These are phyloP conservation scores for Tolypocladium cylindrosporum DNA, from an alignment of 2,329 filamentous ascomycete species.

Conservation along the genomic window DNA sequence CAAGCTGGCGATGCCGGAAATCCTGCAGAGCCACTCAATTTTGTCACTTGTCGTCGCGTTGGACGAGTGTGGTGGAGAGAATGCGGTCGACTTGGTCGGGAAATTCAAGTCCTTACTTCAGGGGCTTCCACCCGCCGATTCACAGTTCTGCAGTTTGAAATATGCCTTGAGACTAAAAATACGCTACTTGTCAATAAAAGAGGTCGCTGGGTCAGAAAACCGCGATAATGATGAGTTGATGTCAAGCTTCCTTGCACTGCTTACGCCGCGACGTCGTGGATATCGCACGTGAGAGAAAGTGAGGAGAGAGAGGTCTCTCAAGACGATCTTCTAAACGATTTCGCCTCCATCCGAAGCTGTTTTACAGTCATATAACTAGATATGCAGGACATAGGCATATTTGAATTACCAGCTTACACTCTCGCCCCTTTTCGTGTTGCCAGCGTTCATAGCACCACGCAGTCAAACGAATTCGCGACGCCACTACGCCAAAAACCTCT, in stretches of 20 bases:
- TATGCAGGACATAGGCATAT: not conserved
- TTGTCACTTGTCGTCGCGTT: conserved; percentile 24
- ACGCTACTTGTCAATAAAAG: conserved; percentile 13
- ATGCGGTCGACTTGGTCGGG: conserved; percentile 9
- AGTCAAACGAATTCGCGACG: too few relatives aligned
- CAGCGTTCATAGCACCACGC: too few relatives aligned
- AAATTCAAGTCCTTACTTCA: conserved; percentile 9
- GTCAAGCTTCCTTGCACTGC: not conserved
- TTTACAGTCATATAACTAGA: not conserved
- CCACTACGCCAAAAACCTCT: too few relatives aligned
- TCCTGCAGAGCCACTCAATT: conserved; percentile 10
- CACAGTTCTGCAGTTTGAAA: conserved; percentile 10
- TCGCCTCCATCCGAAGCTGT: not conserved
- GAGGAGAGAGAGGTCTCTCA: not conserved
- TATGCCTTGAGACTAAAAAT: conserved; percentile 22
- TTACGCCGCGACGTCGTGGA: conserved; percentile 3
- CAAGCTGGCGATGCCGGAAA: conserved; percentile 7
- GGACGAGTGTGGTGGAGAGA: conserved; percentile 20
- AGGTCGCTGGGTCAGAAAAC: not conserved
- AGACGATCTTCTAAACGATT: not conserved
- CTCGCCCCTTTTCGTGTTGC: too few relatives aligned
- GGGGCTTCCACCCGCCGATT: not conserved
- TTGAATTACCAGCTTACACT: too few relatives aligned
- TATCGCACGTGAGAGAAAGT: conserved; percentile 1
- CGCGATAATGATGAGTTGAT: not conserved